Conservation (phyloP, 2,329 filamentous ascomycete genomes). For the Rhinocladiella mackenziei region DNA sequence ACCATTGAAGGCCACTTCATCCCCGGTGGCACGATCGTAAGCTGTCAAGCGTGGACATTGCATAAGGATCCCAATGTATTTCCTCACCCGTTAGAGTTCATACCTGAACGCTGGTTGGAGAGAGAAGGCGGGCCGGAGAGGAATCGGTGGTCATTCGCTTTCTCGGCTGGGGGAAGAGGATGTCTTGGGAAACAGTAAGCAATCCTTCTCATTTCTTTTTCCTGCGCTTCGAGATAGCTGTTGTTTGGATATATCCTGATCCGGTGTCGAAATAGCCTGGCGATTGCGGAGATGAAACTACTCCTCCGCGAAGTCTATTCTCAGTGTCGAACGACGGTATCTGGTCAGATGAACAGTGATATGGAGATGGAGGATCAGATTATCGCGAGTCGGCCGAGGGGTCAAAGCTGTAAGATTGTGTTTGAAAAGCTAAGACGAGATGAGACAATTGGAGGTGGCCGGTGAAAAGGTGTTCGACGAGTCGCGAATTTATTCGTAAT, state of each 20-base stretch:
- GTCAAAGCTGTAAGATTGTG: constrained; percentile 55
- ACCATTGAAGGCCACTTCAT: constrained; percentile 34
- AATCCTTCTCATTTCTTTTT: background rate
- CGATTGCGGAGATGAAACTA: constrained; percentile 65
- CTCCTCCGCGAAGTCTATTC: constrained; percentile 61
- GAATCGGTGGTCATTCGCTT: constrained; percentile 19
- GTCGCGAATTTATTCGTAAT: no score
- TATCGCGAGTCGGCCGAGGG: constrained; percentile 61
- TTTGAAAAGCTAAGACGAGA: constrained; percentile 22
- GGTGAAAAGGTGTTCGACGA: no score
- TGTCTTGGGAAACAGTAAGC: constrained; percentile 51
- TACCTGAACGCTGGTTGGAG: constrained; percentile 25
- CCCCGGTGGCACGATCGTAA: constrained; percentile 32
- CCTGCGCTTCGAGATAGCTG: background rate
- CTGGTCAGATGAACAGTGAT: constrained; percentile 52
- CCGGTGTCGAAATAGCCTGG: constrained; percentile 55
- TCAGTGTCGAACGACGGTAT: constrained; percentile 49
- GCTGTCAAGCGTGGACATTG: constrained; percentile 31
- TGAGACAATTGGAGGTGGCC: background rate
- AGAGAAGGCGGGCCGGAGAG: constrained; percentile 11
- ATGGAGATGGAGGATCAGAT: constrained; percentile 67
- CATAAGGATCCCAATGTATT: constrained; percentile 28
- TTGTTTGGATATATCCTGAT: background rate
- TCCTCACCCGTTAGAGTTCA: constrained; percentile 21
- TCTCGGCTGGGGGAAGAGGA: constrained; percentile 17